Evolutionary conservation across 2,329 filamentous ascomycete species (phyloP).

Genomic region (Apiospora arundinis): DNA sequence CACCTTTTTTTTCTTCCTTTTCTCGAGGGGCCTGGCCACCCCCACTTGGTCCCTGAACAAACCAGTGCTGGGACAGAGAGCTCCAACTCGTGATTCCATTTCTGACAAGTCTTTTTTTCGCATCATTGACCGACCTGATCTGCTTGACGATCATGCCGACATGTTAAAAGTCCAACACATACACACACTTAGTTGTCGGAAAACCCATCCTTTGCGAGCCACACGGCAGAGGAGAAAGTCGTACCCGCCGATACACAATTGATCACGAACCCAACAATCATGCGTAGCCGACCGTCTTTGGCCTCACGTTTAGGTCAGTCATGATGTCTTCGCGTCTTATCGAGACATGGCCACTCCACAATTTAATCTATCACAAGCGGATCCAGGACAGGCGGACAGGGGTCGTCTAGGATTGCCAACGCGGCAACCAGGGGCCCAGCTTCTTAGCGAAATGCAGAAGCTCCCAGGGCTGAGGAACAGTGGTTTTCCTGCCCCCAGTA

Average conservation of each 20-base stretch:
- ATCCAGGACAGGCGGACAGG: not conserved
- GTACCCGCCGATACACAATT: not conserved
- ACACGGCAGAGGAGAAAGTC: not conserved
- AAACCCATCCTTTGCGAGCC: no score
- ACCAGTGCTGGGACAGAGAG: not conserved
- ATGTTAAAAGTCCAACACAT: no score
- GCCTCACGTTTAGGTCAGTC: not conserved
- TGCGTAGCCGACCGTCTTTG: not conserved
- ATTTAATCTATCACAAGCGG: conserved; percentile 18
- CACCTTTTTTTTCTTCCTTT: not conserved
- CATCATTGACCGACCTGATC: not conserved
- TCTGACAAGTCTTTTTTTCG: not conserved
- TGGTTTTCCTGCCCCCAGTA: not conserved
- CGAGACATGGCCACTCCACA: conserved; percentile 6
- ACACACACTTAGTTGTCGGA: no score
- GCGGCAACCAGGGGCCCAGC: conserved; percentile 3
- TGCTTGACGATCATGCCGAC: not conserved
- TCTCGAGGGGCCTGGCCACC: not conserved
- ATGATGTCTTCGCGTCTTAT: conserved; percentile 8
- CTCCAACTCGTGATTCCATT: not conserved
- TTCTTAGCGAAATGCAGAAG: conserved; percentile 10
- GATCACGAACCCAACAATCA: not conserved
- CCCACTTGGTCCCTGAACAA: conserved; percentile 12
- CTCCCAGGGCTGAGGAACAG: conserved; percentile 11
- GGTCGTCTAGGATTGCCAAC: not conserved